phyloP scores from a whole-genome alignment of 2,329 filamentous ascomycete species.

The Cadophora sp. region DNA sequence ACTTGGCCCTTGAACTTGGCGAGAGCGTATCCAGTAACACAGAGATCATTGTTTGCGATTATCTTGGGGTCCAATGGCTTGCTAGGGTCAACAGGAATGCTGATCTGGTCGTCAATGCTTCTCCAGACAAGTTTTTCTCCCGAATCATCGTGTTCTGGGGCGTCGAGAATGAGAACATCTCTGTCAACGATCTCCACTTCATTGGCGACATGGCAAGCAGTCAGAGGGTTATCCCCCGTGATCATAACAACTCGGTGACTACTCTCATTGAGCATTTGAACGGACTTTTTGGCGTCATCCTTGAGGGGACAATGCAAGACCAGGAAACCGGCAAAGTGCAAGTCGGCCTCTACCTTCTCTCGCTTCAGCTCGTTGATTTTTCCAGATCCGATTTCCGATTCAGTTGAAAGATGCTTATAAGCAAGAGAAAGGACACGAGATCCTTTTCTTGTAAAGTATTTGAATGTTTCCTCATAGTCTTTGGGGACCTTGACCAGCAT shows the following conservation, averaged over 20 bases:
- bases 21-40: constrained; percentile 93
- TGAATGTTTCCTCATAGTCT: constrained; percentile 97
- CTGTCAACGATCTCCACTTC: constrained; percentile 98
- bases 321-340: constrained; percentile 93
- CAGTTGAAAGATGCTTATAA: constrained; percentile 87
- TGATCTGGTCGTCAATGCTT: constrained; percentile 89
- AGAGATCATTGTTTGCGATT: constrained; percentile 85
- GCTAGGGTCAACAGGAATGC: constrained; percentile 83
- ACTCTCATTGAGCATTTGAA: constrained; percentile 98
- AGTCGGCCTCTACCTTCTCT: constrained; percentile 84
- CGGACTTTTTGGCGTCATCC: constrained; percentile 91
- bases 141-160: constrained; percentile 85
- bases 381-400: constrained; percentile 80
- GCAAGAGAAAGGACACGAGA: constrained; percentile 92
- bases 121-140: constrained; percentile 90
- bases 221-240: constrained; percentile 96
- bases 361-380: constrained; percentile 94
- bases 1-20: constrained; percentile 84
- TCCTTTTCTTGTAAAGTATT: constrained; percentile 95
- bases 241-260: constrained; percentile 99
- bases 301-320: constrained; percentile 96
- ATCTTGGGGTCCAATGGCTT: constrained; percentile 83
- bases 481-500: constrained; percentile 85
- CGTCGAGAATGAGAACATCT: constrained; percentile 92
- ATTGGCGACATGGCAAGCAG: constrained; percentile 91